Percentiles rank a stretch among this genome's conserved stretches.
Conservation (phyloP, 352 stramenopile genomes). For the Phytopythium aichiense region DNA sequence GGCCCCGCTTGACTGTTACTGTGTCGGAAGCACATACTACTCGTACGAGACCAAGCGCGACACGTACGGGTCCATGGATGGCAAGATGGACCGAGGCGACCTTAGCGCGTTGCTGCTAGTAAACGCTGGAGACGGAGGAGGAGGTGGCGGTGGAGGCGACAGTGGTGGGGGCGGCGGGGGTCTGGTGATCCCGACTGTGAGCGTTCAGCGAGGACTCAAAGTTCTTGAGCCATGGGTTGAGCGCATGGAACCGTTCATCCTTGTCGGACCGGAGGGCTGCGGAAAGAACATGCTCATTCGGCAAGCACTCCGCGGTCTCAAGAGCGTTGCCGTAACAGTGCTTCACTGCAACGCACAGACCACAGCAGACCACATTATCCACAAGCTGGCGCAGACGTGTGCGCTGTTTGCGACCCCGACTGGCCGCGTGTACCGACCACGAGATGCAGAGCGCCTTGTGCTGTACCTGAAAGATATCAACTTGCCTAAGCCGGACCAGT, state of each 20-base stretch:
- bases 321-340: constrained; percentile 74
- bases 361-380: constrained; percentile 91
- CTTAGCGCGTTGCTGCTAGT: constrained; percentile 18
- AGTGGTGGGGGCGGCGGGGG: constrained; percentile 2
- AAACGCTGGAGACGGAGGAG: constrained; percentile 1
- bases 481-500: constrained; percentile 92
- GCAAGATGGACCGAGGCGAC: constrained; percentile 54
- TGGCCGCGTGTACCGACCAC: constrained; percentile 91
- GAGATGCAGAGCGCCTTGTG: constrained; percentile 90
- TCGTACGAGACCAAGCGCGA: constrained; percentile 79
- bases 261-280: constrained; percentile 92
- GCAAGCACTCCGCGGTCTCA: constrained; percentile 82
- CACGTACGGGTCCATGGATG: constrained; percentile 71
- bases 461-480: constrained; percentile 97
- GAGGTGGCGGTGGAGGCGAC: constrained; percentile 1
- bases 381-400: constrained; percentile 93
- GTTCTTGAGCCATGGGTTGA: constrained; percentile 91
- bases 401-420: constrained; percentile 90
- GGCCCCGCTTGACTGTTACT: constrained; percentile 89
- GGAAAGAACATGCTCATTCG: constrained; percentile 95
- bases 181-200: constrained; percentile 56
- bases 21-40: constrained; percentile 54
- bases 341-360: constrained; percentile 95
- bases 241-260: constrained; percentile 92
- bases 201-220: constrained; percentile 84